Evolutionary conservation across 805 yeast genomes (phyloP), one percentile per base, ranked within the genome.

Genomic region (Starmerella scarabaei): DNA sequence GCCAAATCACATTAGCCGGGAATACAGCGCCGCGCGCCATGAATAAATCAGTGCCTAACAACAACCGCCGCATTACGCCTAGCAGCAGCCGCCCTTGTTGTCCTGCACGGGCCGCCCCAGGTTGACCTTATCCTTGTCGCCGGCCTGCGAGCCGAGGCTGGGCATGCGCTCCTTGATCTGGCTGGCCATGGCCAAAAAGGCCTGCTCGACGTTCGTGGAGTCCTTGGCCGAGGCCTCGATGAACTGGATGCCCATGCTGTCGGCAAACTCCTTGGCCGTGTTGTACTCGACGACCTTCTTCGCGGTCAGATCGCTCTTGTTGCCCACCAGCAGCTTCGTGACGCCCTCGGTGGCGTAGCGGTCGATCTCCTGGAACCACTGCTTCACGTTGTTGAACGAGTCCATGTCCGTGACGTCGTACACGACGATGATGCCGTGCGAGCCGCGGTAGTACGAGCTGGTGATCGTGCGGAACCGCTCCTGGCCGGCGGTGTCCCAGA

Each of bases 401-500:
- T 66, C 67, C 65, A 84, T 95, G 63, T 91, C 97, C 38, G 98
- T 91, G 34, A 91, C 96, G 60, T 88, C 98, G 62, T 91, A 88
- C 38, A 88, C 98, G 54, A 88, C 88, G 55, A 88, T 91, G 62
- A 88, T 91, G 46, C 98, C 98, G 60, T 88, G 97, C 11, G 97
- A 95, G 42, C 98, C 98, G 62, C 98, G 80, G 69, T 88, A 88
- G 67, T 88, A 88, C 14, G 95, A 83, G 12, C 95, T 82, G 11
- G 97, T 91, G 65, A 88, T 88, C 37, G 98, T 91, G 66, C 97
- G 78, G 68, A 91, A 91, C 55, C 98, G 71, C 64, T 91, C 98
- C 68, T 91, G 98, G 35, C 98, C 98, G 11, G 97, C 98, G 41
- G 98, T 91, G 61, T 91, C 98, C 98, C 98, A 91, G 59, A 91